Conservation (phyloP, 331 rosid genomes). For the Acacia concinna region DNA sequence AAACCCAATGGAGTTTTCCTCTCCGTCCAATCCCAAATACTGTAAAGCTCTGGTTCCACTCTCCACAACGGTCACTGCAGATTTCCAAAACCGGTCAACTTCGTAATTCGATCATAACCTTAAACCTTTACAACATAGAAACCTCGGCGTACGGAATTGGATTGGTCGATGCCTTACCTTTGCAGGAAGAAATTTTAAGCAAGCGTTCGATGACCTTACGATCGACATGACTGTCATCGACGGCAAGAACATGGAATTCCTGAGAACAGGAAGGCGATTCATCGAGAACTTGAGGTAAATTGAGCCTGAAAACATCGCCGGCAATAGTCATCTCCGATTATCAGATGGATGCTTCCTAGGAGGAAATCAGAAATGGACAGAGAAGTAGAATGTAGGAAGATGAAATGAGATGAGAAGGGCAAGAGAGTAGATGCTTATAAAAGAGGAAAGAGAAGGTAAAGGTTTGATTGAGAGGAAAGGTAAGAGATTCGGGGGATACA, state of each 20-base stretch:
- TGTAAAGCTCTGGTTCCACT: slow-evolving; percentile 92
- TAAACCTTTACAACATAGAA: neutral
- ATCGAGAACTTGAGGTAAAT: slow-evolving; percentile 42
- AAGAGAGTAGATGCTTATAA: neutral
- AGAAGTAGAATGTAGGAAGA: neutral
- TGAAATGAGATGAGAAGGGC: neutral
- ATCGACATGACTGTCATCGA: slow-evolving; percentile 83
- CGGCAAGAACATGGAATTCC: slow-evolving; percentile 86
- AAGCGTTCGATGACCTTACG: slow-evolving; percentile 81
- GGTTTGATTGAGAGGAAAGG: slow-evolving; percentile 44
- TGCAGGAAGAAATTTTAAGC: slow-evolving; percentile 78
- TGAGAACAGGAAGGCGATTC: slow-evolving; percentile 36
- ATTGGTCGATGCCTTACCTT: slow-evolving; percentile 44
- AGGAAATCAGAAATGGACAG: neutral
- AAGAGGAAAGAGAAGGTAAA: slow-evolving; percentile 15
- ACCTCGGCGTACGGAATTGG: neutral
- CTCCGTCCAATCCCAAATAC: slow-evolving; percentile 88
- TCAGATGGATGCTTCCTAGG: neutral
- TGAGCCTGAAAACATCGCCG: slow-evolving; percentile 49
- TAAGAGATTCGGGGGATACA: slow-evolving; percentile 85
- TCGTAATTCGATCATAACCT: slow-evolving; percentile 23
- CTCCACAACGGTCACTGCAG: slow-evolving; percentile 85
- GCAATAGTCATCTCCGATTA: slow-evolving; percentile 39
- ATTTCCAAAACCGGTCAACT: neutral
- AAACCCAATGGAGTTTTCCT: slow-evolving; percentile 54